Evolutionary conservation across 169 alveolate species (phyloP).

Genomic region (Theileria orientalis): DNA sequence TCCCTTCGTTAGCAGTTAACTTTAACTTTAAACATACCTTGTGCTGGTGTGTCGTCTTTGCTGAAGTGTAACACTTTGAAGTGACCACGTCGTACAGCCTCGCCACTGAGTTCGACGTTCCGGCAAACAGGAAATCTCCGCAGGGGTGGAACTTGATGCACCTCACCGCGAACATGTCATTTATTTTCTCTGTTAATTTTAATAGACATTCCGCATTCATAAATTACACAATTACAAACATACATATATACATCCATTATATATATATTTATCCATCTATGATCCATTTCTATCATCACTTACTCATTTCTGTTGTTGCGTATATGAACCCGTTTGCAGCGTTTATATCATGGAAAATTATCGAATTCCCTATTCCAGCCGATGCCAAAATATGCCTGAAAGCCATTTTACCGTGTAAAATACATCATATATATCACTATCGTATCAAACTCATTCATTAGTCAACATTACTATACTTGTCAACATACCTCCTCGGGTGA

Average conservation of each 20-base stretch:
- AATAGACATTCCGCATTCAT: not conserved
- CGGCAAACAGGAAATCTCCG: slow-evolving; percentile 74
- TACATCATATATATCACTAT: slow-evolving; percentile 3
- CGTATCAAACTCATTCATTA: not conserved
- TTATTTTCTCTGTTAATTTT: slow-evolving; percentile 15
- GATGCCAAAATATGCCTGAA: slow-evolving; percentile 68
- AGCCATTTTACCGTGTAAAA: slow-evolving; percentile 17
- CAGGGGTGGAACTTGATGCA: slow-evolving; percentile 73
- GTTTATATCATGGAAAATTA: slow-evolving; percentile 58
- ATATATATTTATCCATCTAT: slow-evolving; percentile 26
- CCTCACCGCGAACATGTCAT: slow-evolving; percentile 44
- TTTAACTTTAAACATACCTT: slow-evolving; percentile 1
- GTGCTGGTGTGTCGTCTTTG: slow-evolving; percentile 48
- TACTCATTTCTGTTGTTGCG: slow-evolving; percentile 50
- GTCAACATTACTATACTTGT: not conserved
- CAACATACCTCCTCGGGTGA: slow-evolving; percentile 54
- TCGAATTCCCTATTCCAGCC: slow-evolving; percentile 69
- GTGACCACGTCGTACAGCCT: slow-evolving; percentile 72
- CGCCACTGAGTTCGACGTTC: slow-evolving; percentile 66
- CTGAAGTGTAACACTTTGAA: slow-evolving; percentile 59
- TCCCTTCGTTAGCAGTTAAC: slow-evolving; percentile 2
- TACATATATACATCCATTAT: slow-evolving; percentile 14
- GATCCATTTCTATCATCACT: slow-evolving; percentile 17
- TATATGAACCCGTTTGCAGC: slow-evolving; percentile 49
- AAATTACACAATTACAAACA: not conserved